Conservation (phyloP, 2,329 filamentous ascomycete genomes). For the Chalaropsis ovoidea region DNA sequence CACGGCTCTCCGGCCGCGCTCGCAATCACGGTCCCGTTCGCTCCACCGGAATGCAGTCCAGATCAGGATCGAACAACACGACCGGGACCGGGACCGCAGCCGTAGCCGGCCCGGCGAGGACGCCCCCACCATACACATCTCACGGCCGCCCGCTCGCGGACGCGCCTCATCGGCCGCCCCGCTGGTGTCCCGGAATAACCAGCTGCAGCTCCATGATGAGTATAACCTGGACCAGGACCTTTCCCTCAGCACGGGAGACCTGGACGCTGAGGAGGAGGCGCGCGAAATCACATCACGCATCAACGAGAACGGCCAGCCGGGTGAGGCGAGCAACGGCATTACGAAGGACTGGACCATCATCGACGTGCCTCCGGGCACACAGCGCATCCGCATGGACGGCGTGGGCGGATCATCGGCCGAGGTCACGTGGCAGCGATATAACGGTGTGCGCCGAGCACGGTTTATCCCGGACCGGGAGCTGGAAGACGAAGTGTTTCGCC, state of each 20-base stretch:
- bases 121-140: conserved; percentile 46
- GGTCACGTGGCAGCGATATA: conserved; percentile 69
- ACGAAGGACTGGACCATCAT: conserved; percentile 72
- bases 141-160: conserved; percentile 28
- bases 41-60: conserved; percentile 43
- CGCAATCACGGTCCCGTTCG: conserved; percentile 43
- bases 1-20: conserved; percentile 38
- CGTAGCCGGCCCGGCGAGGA: neutral
- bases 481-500: conserved; percentile 32
- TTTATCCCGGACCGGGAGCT: conserved; percentile 64
- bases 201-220: conserved; percentile 29
- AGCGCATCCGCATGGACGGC: conserved; percentile 73
- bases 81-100: neutral
- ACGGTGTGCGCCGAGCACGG: conserved; percentile 62
- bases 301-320: conserved; percentile 53
- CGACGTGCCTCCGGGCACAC: conserved; percentile 74
- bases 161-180: conserved; percentile 34
- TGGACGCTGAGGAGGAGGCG: conserved; percentile 47
- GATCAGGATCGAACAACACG: conserved; percentile 45
- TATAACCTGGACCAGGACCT: conserved; percentile 61
- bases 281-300: conserved; percentile 49
- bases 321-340: conserved; percentile 63
- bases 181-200: conserved; percentile 31
- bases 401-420: conserved; percentile 65
- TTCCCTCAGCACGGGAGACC: conserved; percentile 1